Percentiles rank a stretch among this genome's conserved stretches.
These are phyloP conservation scores for Fallopia convolvulus DNA, from an alignment of 148 eudicot genomes.

Conservation along the genomic window DNA sequence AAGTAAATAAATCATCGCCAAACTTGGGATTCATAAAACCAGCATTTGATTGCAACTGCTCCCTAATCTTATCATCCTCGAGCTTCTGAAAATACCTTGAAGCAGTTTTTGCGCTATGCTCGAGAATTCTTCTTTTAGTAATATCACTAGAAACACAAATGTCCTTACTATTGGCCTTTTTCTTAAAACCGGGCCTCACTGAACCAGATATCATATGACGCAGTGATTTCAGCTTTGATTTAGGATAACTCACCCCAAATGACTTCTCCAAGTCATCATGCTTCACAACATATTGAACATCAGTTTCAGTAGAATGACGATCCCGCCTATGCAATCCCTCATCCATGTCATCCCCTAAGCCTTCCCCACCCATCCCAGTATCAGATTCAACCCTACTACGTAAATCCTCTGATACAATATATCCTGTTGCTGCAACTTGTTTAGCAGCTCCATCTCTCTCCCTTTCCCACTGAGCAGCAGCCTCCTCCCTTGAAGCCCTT, in stretches of 20 bases:
- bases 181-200: slow-evolving; percentile 53
- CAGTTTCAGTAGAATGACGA: slow-evolving; percentile 90
- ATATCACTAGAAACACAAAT: slow-evolving; percentile 28
- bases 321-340: slow-evolving; percentile 78
- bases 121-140: slow-evolving; percentile 70
- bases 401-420: slow-evolving; percentile 40
- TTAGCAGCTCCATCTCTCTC: slow-evolving; percentile 77
- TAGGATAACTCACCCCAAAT: slow-evolving; percentile 64
- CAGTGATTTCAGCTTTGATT: slow-evolving; percentile 43
- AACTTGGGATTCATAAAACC: slow-evolving; percentile 13
- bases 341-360: slow-evolving; percentile 32
- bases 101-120: slow-evolving; percentile 78
- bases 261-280: slow-evolving; percentile 96
- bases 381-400: slow-evolving; percentile 29
- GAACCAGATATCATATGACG: slow-evolving; percentile 50
- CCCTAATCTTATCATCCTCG: slow-evolving; percentile 23
- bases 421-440: slow-evolving; percentile 66
- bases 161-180: slow-evolving; percentile 60
- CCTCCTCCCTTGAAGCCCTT: slow-evolving; percentile 85
- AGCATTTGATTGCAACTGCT: slow-evolving; percentile 23
- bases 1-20: slow-evolving; percentile 5
- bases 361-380: slow-evolving; percentile 27
- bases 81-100: slow-evolving; percentile 40
- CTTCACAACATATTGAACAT: slow-evolving; percentile 82
- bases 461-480: slow-evolving; percentile 39